Percentiles rank a stretch among this genome's conserved stretches.
Evolutionary conservation across 257 asterid genomes (phyloP).

Genomic region (Rehmannia glutinosa): DNA sequence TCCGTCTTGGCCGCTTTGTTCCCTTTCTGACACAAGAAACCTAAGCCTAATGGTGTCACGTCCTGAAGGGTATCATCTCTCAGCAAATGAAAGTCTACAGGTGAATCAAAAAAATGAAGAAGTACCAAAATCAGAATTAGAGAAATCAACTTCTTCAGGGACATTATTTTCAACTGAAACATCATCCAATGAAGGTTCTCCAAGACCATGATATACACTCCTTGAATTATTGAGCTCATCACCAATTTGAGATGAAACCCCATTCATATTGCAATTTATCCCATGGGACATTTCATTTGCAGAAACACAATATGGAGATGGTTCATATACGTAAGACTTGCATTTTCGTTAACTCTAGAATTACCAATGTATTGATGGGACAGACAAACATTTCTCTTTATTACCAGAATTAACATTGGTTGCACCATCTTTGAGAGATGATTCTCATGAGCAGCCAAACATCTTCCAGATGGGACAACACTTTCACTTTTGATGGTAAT

Average conservation of each 20-base stretch:
- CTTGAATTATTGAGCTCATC: constrained; percentile 24
- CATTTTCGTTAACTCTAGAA: constrained; percentile 34
- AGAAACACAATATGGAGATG: constrained; percentile 26
- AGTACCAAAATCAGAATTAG: constrained; percentile 49
- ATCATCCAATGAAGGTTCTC: constrained; percentile 46
- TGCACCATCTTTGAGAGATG: constrained; percentile 30
- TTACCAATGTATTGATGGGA: constrained; percentile 22
- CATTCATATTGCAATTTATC: constrained; percentile 22
- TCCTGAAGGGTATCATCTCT: constrained; percentile 40
- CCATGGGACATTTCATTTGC: no score
- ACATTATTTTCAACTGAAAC: constrained; percentile 47
- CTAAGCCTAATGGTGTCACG: constrained; percentile 41
- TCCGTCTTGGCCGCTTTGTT: constrained; percentile 43
- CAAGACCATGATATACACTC: constrained; percentile 21
- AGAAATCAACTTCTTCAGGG: constrained; percentile 46
- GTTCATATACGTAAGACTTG: constrained; percentile 47
- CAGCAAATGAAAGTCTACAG: constrained; percentile 26
- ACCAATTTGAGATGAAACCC: constrained; percentile 29
- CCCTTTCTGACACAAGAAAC: constrained; percentile 57
- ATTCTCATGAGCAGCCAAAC: constrained; percentile 26
- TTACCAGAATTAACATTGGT: constrained; percentile 33
- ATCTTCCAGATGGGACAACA: constrained; percentile 40
- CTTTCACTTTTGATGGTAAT: constrained; percentile 30
- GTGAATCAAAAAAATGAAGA: constrained; percentile 45
- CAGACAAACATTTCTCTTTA: constrained; percentile 45